phyloP scores from a whole-genome alignment of 2,329 filamentous ascomycete species.

The Monosporascus sp. region DNA sequence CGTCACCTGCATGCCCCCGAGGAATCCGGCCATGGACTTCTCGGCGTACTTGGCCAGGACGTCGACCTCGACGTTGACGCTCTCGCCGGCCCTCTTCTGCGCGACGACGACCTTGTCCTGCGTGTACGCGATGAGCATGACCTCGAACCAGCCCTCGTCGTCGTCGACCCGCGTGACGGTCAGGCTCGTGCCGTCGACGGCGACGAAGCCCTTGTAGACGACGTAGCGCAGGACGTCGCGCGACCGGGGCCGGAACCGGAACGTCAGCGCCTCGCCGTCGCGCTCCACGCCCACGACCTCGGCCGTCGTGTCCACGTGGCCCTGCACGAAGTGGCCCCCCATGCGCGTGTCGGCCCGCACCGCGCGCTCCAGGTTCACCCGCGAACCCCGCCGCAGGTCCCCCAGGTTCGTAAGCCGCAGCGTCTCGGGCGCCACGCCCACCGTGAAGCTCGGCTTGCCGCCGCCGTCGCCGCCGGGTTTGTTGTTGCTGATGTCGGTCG shows the following conservation, averaged over 20 bases:
- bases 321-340: slow-evolving; percentile 97
- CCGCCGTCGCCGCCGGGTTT: not conserved
- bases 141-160: slow-evolving; percentile 76
- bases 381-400: slow-evolving; percentile 55
- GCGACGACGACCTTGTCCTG: slow-evolving; percentile 87
- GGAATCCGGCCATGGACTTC: slow-evolving; percentile 82
- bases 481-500: slow-evolving; percentile 60
- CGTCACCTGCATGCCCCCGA: slow-evolving; percentile 49
- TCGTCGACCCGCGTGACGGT: slow-evolving; percentile 87
- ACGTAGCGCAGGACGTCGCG: slow-evolving; percentile 73
- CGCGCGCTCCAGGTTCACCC: slow-evolving; percentile 90
- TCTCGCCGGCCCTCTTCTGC: slow-evolving; percentile 70
- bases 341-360: slow-evolving; percentile 89
- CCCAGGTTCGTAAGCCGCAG: slow-evolving; percentile 95
- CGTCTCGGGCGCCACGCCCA: slow-evolving; percentile 92
- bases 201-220: slow-evolving; percentile 94
- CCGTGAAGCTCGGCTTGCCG: slow-evolving; percentile 62
- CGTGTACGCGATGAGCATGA: slow-evolving; percentile 97
- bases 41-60: slow-evolving; percentile 81
- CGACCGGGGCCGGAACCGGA: slow-evolving; percentile 71
- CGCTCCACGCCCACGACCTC: slow-evolving; percentile 64
- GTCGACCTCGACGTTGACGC: slow-evolving; percentile 90
- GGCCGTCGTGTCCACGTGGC: slow-evolving; percentile 89
- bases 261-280: slow-evolving; percentile 86
- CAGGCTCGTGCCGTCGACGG: slow-evolving; percentile 89